Base-by-base conservation (phyloP, 208 protist genomes). In the Angomonas ambiguus region DNA sequence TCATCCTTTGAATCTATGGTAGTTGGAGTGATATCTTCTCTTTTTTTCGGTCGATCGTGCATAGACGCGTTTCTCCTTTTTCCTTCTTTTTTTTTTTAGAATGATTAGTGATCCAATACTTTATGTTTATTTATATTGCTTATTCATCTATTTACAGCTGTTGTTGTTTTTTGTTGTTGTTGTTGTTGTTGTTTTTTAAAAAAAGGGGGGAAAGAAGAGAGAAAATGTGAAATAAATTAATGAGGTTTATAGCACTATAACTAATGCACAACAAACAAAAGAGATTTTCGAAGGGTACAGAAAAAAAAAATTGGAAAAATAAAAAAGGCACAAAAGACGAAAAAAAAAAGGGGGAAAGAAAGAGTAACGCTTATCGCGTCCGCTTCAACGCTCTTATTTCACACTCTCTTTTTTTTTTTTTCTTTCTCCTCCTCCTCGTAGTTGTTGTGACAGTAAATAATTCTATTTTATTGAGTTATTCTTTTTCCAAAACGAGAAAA, bases 261-360 rank as follows among this genome's bases (percentile, higher is more conserved):
- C n/a, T n/a, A n/a, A n/a, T n/a, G n/a, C n/a, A n/a, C n/a, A n/a
- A n/a, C n/a, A n/a, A n/a, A n/a, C n/a, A n/a, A n/a, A n/a, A n/a
- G n/a, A n/a, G n/a, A n/a, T n/a, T n/a, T n/a, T n/a, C n/a, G n/a
- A n/a, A n/a, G n/a, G n/a, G n/a, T n/a, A n/a, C n/a, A n/a, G n/a
- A 55, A 27, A 33, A 16, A 24, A 31, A 3, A 31, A 2, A 49
- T 16, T 6, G 4, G 22, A 5, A 59, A n/a, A 24, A 42, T 25
- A 69, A 61, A 16, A 49, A 28, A 35, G 4, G 34, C 24, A 35
- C 34, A 57, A 6, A 51, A 51, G 11, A 65, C 38, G 30, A 55
- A 65, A 60, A 65, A 0, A 38, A 60, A 60, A 24, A 74, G 31
- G 49, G 56, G 34, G 31, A 16, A 67, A 4, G 49, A 61, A 65